These are phyloP conservation scores for Vitellaria paradoxa DNA, from an alignment of 179 eudicot genomes.

Conservation along the genomic window DNA sequence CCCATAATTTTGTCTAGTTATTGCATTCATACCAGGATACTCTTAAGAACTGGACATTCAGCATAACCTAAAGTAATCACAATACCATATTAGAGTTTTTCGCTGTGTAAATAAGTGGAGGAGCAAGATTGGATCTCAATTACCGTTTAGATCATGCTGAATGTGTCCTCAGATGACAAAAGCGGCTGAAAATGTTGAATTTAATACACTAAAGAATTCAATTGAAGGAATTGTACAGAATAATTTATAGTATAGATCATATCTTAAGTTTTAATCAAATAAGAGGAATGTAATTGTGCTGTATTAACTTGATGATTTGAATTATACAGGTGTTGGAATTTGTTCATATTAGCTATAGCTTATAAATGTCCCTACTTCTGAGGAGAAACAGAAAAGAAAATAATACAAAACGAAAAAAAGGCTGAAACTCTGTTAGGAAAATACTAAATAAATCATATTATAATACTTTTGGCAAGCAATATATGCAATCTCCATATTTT, in stretches of 20 bases:
- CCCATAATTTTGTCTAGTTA: neutral
- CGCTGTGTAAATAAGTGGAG: neutral
- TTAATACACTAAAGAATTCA: neutral
- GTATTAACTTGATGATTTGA: neutral
- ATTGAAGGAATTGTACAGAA: slow-evolving; percentile 4
- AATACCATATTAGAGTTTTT: neutral
- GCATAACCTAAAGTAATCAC: neutral
- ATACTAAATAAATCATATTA: neutral
- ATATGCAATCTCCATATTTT: too few species aligned
- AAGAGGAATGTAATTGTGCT: neutral
- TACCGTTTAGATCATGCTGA: neutral
- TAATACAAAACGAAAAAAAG: neutral
- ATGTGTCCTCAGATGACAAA: neutral
- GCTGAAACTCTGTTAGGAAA: neutral
- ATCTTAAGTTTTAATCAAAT: neutral
- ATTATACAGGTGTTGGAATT: neutral
- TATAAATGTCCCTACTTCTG: neutral
- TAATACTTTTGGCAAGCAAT: neutral
- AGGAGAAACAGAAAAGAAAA: neutral
- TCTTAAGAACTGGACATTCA: neutral
- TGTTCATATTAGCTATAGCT: neutral
- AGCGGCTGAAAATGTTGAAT: neutral
- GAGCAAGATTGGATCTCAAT: neutral
- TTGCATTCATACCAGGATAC: neutral
- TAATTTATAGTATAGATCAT: neutral